Evolutionary conservation across 306 rosid species (phyloP).

Genomic region (Senna siamea): DNA sequence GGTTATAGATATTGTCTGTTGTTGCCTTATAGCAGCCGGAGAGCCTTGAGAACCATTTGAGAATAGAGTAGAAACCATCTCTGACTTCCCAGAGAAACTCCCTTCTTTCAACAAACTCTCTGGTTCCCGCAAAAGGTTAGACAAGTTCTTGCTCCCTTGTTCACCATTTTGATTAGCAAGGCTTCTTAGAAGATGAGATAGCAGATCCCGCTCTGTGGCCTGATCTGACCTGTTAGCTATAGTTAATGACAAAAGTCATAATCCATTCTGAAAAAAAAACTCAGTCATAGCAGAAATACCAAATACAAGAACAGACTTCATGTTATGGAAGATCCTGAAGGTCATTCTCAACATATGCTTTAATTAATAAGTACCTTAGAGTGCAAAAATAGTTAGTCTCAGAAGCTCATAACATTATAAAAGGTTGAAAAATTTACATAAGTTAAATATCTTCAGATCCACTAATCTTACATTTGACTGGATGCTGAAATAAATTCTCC

Average conservation of each 20-base stretch:
- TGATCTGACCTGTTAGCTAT: constrained; percentile 73
- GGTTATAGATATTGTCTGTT: constrained; percentile 41
- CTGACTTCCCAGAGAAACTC: constrained; percentile 54
- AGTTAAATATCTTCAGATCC: neutral
- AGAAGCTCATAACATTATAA: neutral
- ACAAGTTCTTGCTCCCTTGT: constrained; percentile 52
- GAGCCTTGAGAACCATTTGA: constrained; percentile 67
- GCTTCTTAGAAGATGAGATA: constrained; percentile 74
- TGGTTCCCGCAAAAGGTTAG: constrained; percentile 62
- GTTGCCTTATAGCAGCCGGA: constrained; percentile 50
- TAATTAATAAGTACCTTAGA: constrained; percentile 23
- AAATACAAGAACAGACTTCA: constrained; percentile 25
- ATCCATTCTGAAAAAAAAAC: constrained; percentile 30
- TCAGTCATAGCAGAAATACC: constrained; percentile 26
- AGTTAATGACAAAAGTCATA: constrained; percentile 41
- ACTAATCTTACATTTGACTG: neutral
- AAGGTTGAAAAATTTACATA: neutral
- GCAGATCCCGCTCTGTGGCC: constrained; percentile 74
- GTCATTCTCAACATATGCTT: constrained; percentile 23
- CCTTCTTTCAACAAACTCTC: constrained; percentile 58
- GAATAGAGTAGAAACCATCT: constrained; percentile 53
- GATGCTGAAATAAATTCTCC: neutral
- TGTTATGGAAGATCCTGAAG: constrained; percentile 19
- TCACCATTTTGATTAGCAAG: constrained; percentile 64
- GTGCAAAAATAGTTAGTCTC: neutral